Conservation (phyloP, 768 basidiomycete species). For the Mrakia frigida region DNA sequence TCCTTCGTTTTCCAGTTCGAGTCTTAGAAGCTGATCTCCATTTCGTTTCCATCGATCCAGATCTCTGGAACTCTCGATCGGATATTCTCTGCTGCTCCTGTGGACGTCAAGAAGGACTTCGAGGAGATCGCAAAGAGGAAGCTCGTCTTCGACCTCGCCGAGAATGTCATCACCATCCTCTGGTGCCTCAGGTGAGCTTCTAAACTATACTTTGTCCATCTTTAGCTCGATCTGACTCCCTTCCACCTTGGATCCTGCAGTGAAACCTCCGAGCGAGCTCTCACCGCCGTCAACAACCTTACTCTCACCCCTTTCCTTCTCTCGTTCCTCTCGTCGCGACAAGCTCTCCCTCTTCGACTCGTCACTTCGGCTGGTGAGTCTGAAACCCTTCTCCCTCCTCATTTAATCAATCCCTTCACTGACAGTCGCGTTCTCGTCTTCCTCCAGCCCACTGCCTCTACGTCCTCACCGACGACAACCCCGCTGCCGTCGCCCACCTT, state of each 20-base stretch:
- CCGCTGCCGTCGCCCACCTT: conserved; percentile 63
- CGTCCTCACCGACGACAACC: conserved; percentile 86
- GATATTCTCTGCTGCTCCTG: conserved; percentile 51
- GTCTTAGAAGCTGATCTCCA: background rate
- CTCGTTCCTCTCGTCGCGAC: conserved; percentile 73
- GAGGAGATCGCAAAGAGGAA: conserved; percentile 61
- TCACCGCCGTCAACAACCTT: conserved; percentile 77
- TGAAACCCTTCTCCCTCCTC: background rate
- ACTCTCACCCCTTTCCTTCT: conserved; percentile 75
- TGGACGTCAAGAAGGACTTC: conserved; percentile 47
- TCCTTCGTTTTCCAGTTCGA: background rate
- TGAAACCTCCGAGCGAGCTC: conserved; percentile 88
- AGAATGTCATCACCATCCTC: conserved; percentile 83
- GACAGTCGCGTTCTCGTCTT: background rate
- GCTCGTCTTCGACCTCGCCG: conserved; percentile 78
- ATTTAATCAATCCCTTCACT: background rate
- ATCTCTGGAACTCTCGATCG: conserved; percentile 67
- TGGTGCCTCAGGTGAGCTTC: conserved; percentile 82
- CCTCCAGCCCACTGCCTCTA: conserved; percentile 79
- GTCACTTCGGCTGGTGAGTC: conserved; percentile 71
- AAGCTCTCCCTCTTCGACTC: conserved; percentile 62
- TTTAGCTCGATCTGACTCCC: background rate
- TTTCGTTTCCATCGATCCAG: conserved; percentile 46
- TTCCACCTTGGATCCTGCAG: conserved; percentile 48
- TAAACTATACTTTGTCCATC: background rate